These are phyloP conservation scores for Mariannaea elegans DNA, from an alignment of 2,329 filamentous ascomycete species.

Conservation along the genomic window DNA sequence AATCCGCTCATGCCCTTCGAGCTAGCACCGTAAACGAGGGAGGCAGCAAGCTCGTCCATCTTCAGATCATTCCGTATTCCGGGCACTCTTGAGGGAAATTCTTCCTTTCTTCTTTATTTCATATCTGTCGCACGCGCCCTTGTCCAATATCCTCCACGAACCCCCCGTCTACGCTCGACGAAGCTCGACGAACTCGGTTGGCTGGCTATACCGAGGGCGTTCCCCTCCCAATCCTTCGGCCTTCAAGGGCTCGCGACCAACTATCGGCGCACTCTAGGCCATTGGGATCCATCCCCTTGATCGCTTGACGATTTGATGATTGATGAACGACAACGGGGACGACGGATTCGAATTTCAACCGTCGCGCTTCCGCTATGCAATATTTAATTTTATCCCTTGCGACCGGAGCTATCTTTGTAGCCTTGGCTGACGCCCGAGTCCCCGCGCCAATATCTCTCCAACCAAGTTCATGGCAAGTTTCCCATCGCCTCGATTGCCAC, in stretches of 20 bases:
- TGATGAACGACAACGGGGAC: neutral
- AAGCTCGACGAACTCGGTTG: conserved; percentile 3
- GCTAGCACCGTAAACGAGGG: neutral
- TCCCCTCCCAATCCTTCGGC: conserved; percentile 14
- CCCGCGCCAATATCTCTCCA: conserved; percentile 34
- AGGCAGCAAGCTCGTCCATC: neutral
- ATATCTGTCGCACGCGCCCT: conserved; percentile 1
- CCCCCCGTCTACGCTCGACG: neutral
- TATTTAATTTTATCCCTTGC: conserved; percentile 19
- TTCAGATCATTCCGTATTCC: neutral
- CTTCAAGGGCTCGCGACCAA: conserved; percentile 20
- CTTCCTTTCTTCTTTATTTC: neutral
- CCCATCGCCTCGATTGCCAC: neutral
- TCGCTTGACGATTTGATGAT: neutral
- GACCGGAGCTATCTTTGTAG: conserved; percentile 24
- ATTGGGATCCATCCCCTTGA: neutral
- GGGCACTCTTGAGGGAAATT: neutral
- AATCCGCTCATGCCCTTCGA: neutral
- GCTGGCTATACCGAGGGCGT: conserved; percentile 15
- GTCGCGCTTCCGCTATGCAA: conserved; percentile 27
- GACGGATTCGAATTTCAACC: neutral
- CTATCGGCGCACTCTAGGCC: conserved; percentile 1
- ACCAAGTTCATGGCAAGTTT: conserved; percentile 33
- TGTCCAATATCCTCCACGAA: neutral
- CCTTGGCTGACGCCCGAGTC: conserved; percentile 27